Base-by-base conservation (phyloP, 2,329 filamentous ascomycete genomes). In the Akanthomyces muscarius region DNA sequence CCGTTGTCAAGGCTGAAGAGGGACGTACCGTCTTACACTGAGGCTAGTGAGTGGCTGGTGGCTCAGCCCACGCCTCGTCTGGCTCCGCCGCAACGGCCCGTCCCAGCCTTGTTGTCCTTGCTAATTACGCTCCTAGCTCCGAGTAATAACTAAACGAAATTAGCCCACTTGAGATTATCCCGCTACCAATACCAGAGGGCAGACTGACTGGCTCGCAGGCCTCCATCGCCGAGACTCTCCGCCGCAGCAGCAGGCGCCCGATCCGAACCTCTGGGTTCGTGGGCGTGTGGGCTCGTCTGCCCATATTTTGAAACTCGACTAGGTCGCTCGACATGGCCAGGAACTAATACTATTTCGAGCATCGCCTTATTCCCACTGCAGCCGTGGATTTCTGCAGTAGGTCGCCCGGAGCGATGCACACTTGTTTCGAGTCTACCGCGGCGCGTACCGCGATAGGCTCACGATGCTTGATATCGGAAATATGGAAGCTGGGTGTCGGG, bases 201-300 rank as follows among this genome's bases (percentile, higher is more conserved):
- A 1, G 8, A 28, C 11, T 41, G 36, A 52, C 36, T 61, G n/a
- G 38, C 50, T 61, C 48, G 45, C 58, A 45, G 41, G 47, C 50
- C 41, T 44, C 58, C 58, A 51, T 54, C 38, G 47, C 38, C 48
- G 18, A 61, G 28, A 54, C 58, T 45, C 50, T 28, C 25, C 42
- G 33, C 23, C 7, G 18, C 38, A 33, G 18, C 36, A 52, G 57
- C 47, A 61, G 45, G 58, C 58, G 58, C 58, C 58, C 25, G 23
- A 54, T 45, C 58, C 48, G 58, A 54, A n/a, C 47, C 50, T 45
- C 50, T 33, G 58, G 58, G 58, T 61, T 61, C 58, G 23, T 61
- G 58, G 48, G 2, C 58, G 58, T 61, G 58, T 61, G 58, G 58
- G 16, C 48, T 61, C 48, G 25, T 28, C 16, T 8, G 33, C 33